phyloP scores from a whole-genome alignment of 2,329 filamentous ascomycete genomes.

The Chaetomium sp. region DNA sequence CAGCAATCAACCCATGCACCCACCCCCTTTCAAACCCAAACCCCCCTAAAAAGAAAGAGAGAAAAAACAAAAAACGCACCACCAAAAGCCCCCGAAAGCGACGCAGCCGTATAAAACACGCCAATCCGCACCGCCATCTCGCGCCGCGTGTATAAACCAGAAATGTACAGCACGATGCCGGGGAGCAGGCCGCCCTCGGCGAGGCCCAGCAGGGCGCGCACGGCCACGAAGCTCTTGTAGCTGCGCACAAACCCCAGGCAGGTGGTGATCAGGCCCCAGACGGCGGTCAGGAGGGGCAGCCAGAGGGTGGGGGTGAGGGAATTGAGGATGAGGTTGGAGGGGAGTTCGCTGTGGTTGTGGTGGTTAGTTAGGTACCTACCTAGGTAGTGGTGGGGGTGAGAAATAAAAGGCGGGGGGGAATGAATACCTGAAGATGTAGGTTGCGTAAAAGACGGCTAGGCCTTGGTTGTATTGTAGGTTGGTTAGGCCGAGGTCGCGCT shows the following conservation, averaged over 20 bases:
- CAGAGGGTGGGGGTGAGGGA: slow-evolving; percentile 61
- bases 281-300: slow-evolving; percentile 58
- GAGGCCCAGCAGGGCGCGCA: slow-evolving; percentile 62
- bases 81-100: slow-evolving; percentile 29
- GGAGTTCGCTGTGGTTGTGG: slow-evolving; percentile 54
- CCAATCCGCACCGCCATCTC: slow-evolving; percentile 66
- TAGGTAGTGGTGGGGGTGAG: too few relatives aligned
- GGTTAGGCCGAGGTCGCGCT: slow-evolving; percentile 58
- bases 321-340: slow-evolving; percentile 65
- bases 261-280: slow-evolving; percentile 63
- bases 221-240: slow-evolving; percentile 60
- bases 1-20: background rate
- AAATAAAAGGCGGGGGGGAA: too few relatives aligned
- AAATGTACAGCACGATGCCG: slow-evolving; percentile 69
- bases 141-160: slow-evolving; percentile 60
- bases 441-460: slow-evolving; percentile 60
- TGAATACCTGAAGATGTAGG: slow-evolving; percentile 59
- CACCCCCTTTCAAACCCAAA: background rate
- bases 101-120: slow-evolving; percentile 49
- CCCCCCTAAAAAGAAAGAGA: background rate
- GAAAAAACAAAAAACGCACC: slow-evolving; percentile 14
- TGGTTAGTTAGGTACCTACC: too few relatives aligned
- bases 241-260: slow-evolving; percentile 57
- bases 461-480: slow-evolving; percentile 66
- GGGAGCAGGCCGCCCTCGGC: slow-evolving; percentile 67